Conservation (phyloP, 2,329 filamentous ascomycete species). For the Calycina marina region DNA sequence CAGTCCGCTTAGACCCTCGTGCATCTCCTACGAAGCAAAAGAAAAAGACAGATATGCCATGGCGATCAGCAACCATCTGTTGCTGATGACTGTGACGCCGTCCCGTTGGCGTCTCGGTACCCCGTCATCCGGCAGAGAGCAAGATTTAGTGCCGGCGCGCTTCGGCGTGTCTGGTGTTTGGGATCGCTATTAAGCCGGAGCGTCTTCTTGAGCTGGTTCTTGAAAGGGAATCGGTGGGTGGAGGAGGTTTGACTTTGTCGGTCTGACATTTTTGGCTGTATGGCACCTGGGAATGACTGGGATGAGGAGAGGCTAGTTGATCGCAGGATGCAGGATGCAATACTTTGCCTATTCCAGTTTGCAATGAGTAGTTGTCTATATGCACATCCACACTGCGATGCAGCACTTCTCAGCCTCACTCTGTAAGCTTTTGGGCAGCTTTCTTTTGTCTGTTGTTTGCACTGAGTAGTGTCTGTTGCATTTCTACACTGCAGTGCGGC, state of each 20-base stretch:
- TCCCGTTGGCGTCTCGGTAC: constrained; percentile 67
- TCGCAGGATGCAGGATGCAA: too few species aligned
- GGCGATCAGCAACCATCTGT: constrained; percentile 20
- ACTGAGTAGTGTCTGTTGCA: too few species aligned
- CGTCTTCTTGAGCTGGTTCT: constrained; percentile 68
- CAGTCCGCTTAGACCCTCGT: too few species aligned
- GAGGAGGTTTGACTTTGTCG: constrained; percentile 86
- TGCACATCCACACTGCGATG: too few species aligned
- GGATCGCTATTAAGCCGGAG: constrained; percentile 99
- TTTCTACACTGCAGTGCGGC: too few species aligned
- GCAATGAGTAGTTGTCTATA: too few species aligned
- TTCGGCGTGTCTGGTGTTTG: constrained; percentile 2
- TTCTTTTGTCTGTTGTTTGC: too few species aligned
- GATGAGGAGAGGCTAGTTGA: too few species aligned
- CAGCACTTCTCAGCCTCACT: too few species aligned
- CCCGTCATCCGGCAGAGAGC: constrained; percentile 67
- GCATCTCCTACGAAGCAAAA: not conserved
- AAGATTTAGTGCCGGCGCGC: constrained; percentile 26
- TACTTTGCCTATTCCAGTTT: too few species aligned
- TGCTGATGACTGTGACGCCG: constrained; percentile 44
- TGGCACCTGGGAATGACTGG: too few species aligned
- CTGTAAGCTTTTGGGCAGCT: too few species aligned
- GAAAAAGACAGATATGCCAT: constrained; percentile 16
- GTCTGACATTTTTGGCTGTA: constrained; percentile 19
- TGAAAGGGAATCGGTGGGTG: constrained; percentile 74